These are phyloP conservation scores for Yamadazyma scolyti DNA, from an alignment of 805 yeast species.

Conservation along the genomic window DNA sequence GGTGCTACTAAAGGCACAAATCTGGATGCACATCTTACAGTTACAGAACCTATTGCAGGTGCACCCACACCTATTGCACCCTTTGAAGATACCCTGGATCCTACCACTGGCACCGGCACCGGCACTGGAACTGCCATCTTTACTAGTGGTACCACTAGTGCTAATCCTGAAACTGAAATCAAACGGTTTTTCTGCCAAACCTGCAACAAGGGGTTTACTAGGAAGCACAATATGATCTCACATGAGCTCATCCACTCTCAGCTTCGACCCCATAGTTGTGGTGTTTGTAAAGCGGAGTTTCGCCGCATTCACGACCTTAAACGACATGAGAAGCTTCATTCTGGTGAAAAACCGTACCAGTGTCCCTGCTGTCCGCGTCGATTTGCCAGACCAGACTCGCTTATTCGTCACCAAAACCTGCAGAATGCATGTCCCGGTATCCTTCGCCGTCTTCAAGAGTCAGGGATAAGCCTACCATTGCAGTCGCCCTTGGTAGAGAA, in stretches of 20 bases:
- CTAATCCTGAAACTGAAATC: no score
- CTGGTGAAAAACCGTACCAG: conserved; percentile 67
- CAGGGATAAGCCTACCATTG: no score
- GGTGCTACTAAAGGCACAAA: no score
- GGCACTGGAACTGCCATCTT: no score
- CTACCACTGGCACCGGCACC: no score
- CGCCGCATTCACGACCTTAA: conserved; percentile 74
- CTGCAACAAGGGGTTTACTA: conserved; percentile 62
- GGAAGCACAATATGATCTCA: conserved; percentile 72
- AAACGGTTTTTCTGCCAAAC: conserved; percentile 43
- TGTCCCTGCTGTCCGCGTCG: conserved; percentile 60
- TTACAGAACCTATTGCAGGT: no score
- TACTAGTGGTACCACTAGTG: no score
- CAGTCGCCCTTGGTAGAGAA: no score
- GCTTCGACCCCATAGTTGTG: conserved; percentile 61
- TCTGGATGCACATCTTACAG: no score
- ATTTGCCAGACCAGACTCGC: conserved; percentile 75
- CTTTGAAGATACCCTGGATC: no score
- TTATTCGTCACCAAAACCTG: conserved; percentile 60
- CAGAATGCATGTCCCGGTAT: conserved; percentile 31
- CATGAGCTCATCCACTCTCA: conserved; percentile 68
- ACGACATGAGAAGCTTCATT: conserved; percentile 70
- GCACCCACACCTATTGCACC: no score
- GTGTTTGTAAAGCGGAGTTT: conserved; percentile 57
- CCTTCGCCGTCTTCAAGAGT: no score